These are phyloP conservation scores for Penicillium concentricum DNA, from an alignment of 2,329 filamentous ascomycete genomes.

Conservation along the genomic window DNA sequence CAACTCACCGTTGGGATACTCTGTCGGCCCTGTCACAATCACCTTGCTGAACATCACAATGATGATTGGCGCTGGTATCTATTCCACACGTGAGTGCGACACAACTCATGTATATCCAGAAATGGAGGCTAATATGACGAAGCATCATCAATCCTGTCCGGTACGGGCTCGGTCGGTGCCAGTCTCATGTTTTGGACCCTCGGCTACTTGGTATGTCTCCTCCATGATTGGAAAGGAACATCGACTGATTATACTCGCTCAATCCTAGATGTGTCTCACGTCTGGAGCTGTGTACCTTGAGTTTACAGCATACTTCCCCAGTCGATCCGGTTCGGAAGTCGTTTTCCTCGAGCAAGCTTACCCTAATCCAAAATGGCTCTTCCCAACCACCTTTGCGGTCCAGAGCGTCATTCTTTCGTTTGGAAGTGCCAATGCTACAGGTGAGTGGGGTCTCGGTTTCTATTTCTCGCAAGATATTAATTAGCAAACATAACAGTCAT, in stretches of 20 bases:
- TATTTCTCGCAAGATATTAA: not conserved
- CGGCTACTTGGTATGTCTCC: constrained; percentile 57
- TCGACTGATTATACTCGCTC: not conserved
- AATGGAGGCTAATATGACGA: not conserved
- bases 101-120: not conserved
- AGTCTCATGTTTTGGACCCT: constrained; percentile 64
- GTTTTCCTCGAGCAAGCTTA: constrained; percentile 68
- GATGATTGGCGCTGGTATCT: constrained; percentile 64
- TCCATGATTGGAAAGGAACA: constrained; percentile 40
- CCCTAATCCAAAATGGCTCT: constrained; percentile 61
- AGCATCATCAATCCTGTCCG: constrained; percentile 59
- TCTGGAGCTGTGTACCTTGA: constrained; percentile 58
- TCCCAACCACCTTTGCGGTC: constrained; percentile 63
- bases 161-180: constrained; percentile 62
- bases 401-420: constrained; percentile 64
- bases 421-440: constrained; percentile 63
- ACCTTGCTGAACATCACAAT: constrained; percentile 61
- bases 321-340: constrained; percentile 63
- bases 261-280: constrained; percentile 1
- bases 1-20: constrained; percentile 58
- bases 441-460: not conserved
- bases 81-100: constrained; percentile 58
- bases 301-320: constrained; percentile 65
- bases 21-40: constrained; percentile 57
- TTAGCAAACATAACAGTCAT: constrained; percentile 38